Evolutionary conservation across 768 basidiomycete species (phyloP).

Genomic region (Daedalea quercina): DNA sequence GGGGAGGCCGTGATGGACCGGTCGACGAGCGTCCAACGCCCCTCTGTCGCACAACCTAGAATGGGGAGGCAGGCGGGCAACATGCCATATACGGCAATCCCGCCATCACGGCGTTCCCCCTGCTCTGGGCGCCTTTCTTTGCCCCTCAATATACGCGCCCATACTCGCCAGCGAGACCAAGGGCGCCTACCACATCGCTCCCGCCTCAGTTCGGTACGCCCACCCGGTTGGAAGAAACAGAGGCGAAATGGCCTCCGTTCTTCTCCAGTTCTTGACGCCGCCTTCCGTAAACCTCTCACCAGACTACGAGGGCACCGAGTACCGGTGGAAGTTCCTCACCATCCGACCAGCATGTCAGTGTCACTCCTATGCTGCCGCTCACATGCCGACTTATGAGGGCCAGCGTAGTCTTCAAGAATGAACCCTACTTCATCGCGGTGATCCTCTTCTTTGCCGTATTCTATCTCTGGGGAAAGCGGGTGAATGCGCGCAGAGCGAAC

Average conservation of each 20-base stretch:
- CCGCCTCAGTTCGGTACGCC: not conserved
- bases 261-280: constrained; percentile 28
- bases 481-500: constrained; percentile 55
- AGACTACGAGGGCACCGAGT: constrained; percentile 72
- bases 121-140: not conserved
- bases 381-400: too few relatives aligned
- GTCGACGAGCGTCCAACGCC: not conserved
- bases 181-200: not conserved
- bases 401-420: constrained; percentile 53
- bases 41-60: not conserved
- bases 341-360: constrained; percentile 73
- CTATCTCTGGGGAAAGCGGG: constrained; percentile 51
- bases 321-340: constrained; percentile 64
- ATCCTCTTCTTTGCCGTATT: constrained; percentile 51
- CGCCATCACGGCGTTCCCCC: not conserved
- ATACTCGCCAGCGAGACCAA: not conserved
- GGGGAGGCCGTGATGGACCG: too few relatives aligned
- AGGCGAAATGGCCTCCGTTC: constrained; percentile 11
- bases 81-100: not conserved
- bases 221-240: not conserved
- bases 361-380: constrained; percentile 6
- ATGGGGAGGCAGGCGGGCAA: not conserved
- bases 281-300: constrained; percentile 44
- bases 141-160: not conserved
- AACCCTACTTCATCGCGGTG: constrained; percentile 47